phyloP scores from a whole-genome alignment of 805 yeast species.

The Komagataella pseudopastoris region DNA sequence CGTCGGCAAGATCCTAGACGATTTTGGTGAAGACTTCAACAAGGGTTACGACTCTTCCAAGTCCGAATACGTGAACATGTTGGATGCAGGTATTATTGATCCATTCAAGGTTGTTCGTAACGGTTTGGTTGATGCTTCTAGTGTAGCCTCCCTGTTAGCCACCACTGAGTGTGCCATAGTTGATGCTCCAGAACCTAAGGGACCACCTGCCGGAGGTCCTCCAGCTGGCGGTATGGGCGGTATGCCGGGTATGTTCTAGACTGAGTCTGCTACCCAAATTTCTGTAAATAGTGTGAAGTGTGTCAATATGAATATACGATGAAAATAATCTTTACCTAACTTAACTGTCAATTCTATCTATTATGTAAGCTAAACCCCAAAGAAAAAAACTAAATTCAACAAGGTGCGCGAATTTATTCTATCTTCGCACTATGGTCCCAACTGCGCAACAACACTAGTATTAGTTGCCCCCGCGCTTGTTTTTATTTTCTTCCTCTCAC shows the following conservation, averaged over 20 bases:
- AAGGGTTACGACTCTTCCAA: constrained; percentile 85
- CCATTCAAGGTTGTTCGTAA: constrained; percentile 97
- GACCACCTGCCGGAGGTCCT: constrained; percentile 37
- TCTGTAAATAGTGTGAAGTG: not conserved
- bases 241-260: constrained; percentile 23
- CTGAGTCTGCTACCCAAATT: not conserved
- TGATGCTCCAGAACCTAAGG: constrained; percentile 79
- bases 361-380: not conserved
- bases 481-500: not conserved
- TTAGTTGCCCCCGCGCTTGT: not conserved
- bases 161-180: constrained; percentile 98
- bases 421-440: not conserved
- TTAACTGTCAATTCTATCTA: not conserved
- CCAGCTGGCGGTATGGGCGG: constrained; percentile 61
- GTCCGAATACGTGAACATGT: constrained; percentile 92
- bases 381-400: not conserved
- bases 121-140: constrained; percentile 91
- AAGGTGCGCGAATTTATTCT: not conserved
- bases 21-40: constrained; percentile 60
- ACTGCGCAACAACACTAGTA: not conserved
- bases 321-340: not conserved
- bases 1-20: constrained; percentile 72
- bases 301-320: not conserved
- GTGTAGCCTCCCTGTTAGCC: constrained; percentile 94
- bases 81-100: constrained; percentile 93